Conservation (phyloP, 1,284 basidiomycete genomes). For the Puccinia horiana region DNA sequence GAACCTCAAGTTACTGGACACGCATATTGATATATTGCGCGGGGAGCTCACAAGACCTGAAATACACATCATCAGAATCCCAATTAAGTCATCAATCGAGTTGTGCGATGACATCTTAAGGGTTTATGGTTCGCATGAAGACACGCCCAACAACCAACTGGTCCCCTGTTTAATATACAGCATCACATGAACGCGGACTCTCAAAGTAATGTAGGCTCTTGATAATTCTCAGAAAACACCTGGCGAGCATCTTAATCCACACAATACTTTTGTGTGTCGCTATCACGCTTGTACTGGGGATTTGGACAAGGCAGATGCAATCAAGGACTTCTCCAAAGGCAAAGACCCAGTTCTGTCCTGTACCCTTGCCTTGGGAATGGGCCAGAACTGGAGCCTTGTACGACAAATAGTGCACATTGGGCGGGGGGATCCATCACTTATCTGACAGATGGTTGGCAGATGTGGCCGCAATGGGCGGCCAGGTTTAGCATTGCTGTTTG, state of each 20-base stretch:
- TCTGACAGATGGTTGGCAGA: conserved; percentile 19
- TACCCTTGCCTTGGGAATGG: conserved; percentile 8
- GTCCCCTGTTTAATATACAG: conserved; percentile 2
- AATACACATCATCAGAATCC: not conserved
- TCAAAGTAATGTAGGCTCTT: not conserved
- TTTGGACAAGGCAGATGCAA: not conserved
- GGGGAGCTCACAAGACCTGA: conserved; percentile 1
- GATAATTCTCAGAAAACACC: not conserved
- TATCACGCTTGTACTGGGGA: not conserved
- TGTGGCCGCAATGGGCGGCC: not conserved
- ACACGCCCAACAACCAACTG: not conserved
- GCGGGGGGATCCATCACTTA: not conserved
- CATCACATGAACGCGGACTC: not conserved
- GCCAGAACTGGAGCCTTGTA: conserved; percentile 16
- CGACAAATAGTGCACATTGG: not conserved
- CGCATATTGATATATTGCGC: not conserved
- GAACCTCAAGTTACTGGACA: not conserved
- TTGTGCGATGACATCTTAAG: not conserved
- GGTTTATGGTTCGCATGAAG: not conserved
- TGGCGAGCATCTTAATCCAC: not conserved
- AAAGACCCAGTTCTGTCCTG: not conserved
- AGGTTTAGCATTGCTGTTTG: not conserved
- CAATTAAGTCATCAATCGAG: not conserved
- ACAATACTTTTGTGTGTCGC: not conserved
- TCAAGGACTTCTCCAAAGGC: not conserved